Percentiles rank a stretch among this genome's conserved stretches.
These are phyloP conservation scores for Syncephalis plumigaleata DNA, from an alignment of 371 early-diverging fungal species.

Conservation along the genomic window DNA sequence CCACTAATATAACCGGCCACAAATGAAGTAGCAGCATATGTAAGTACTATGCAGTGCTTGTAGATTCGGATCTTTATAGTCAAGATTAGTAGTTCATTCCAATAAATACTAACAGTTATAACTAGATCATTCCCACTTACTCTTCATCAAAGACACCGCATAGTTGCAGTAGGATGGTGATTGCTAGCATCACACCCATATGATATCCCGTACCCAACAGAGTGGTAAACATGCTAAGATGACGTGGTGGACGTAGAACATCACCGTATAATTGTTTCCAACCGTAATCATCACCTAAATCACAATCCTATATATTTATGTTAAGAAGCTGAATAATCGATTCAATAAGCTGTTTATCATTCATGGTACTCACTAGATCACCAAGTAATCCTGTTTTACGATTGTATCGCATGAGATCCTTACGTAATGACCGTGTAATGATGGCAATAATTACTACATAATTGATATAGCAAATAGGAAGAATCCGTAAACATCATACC, in stretches of 20 bases:
- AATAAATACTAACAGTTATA: too few species aligned
- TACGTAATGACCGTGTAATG: conserved; percentile 47
- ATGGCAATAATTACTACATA: conserved; percentile 12
- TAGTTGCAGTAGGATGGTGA: conserved; percentile 26
- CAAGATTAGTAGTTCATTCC: too few species aligned
- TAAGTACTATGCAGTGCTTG: too few species aligned
- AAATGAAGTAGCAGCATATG: too few species aligned
- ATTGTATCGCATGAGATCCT: conserved; percentile 68
- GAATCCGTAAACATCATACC: too few species aligned
- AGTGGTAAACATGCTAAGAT: conserved; percentile 44
- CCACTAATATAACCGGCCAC: too few species aligned
- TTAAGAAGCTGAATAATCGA: background rate
- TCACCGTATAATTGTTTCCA: conserved; percentile 86
- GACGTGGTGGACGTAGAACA: conserved; percentile 63
- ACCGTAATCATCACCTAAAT: conserved; percentile 74
- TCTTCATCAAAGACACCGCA: too few species aligned
- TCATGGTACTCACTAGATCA: conserved; percentile 13
- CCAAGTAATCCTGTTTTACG: conserved; percentile 49
- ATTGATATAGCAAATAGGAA: too few species aligned
- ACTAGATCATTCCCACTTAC: too few species aligned
- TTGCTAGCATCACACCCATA: conserved; percentile 32
- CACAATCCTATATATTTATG: conserved; percentile 37
- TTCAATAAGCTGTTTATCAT: conserved; percentile 10
- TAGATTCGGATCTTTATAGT: too few species aligned
- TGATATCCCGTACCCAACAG: conserved; percentile 60